phyloP scores from a whole-genome alignment of 352 stramenopile genomes.

The Discostella stelligera region DNA sequence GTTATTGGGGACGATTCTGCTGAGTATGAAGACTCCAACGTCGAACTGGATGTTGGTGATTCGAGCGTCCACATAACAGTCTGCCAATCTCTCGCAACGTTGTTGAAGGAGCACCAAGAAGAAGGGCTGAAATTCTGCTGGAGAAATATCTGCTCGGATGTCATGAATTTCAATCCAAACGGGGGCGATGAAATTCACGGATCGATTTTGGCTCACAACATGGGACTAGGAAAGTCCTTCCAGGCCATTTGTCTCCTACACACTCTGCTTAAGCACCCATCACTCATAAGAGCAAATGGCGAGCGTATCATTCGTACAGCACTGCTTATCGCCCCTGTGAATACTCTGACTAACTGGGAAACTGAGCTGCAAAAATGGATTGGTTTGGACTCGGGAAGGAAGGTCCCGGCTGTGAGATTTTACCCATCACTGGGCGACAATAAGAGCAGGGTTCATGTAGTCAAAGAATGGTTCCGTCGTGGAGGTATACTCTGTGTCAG shows the following conservation, averaged over 20 bases:
- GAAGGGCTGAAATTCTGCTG: conserved; percentile 77
- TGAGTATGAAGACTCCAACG: conserved; percentile 34
- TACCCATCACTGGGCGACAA: conserved; percentile 31
- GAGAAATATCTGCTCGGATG: conserved; percentile 65
- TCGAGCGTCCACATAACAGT: conserved; percentile 32
- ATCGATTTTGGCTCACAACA: conserved; percentile 76
- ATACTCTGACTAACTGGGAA: conserved; percentile 73
- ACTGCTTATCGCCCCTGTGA: conserved; percentile 61
- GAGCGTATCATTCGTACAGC: conserved; percentile 45
- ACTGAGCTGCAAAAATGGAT: conserved; percentile 76
- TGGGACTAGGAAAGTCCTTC: conserved; percentile 73
- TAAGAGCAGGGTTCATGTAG: conserved; percentile 24
- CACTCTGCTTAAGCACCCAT: conserved; percentile 62
- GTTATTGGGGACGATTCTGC: conserved; percentile 31
- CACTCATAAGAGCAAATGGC: conserved; percentile 21
- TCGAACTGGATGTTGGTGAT: conserved; percentile 39
- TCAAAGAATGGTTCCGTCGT: conserved; percentile 55
- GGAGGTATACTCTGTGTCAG: conserved; percentile 58
- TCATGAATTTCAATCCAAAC: conserved; percentile 30
- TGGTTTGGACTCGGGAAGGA: conserved; percentile 29
- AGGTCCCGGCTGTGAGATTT: conserved; percentile 45
- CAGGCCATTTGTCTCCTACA: conserved; percentile 67
- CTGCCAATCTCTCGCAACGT: conserved; percentile 46
- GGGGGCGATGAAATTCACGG: conserved; percentile 45
- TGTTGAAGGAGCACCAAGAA: conserved; percentile 74